Evolutionary conservation across 2,329 filamentous ascomycete species (phyloP).

Genomic region (Aspergillus costaricaensis): DNA sequence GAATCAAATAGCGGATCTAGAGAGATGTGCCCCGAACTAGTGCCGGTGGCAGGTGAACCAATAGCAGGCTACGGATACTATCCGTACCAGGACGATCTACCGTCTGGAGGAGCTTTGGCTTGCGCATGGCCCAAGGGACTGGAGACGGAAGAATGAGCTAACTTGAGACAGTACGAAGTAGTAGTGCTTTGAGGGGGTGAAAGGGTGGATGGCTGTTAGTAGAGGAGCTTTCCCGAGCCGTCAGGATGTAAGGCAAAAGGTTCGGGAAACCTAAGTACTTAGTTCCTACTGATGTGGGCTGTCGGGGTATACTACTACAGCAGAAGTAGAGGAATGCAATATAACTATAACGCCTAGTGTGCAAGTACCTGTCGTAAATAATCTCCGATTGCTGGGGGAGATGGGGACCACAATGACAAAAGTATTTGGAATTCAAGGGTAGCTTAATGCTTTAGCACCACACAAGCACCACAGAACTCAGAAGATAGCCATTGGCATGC

Average conservation of each 20-base stretch:
- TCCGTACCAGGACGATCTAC: conserved; percentile 11
- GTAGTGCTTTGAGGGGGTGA: too few relatives aligned
- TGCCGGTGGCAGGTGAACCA: conserved; percentile 10
- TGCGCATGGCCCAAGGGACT: conserved; percentile 18
- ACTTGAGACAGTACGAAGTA: too few relatives aligned
- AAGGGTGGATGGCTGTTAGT: neutral
- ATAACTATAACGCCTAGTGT: conserved; percentile 3
- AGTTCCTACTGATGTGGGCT: neutral
- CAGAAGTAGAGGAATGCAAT: neutral
- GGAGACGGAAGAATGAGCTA: neutral
- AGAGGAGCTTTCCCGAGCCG: neutral
- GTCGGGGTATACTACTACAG: neutral
- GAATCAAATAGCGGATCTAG: conserved; percentile 20
- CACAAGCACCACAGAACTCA: neutral
- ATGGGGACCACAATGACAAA: neutral
- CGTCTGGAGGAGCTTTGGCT: conserved; percentile 14
- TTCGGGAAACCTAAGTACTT: neutral
- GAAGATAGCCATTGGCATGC: neutral
- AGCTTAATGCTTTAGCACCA: neutral
- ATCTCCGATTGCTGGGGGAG: neutral
- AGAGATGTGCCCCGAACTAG: conserved; percentile 20
- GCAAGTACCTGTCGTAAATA: neutral
- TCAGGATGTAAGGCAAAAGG: neutral
- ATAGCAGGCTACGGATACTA: conserved; percentile 9
- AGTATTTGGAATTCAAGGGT: neutral